Percentiles rank a stretch among this genome's conserved stretches.
phyloP scores from a whole-genome alignment of 768 basidiomycete species.

The Phylloporus sp. region DNA sequence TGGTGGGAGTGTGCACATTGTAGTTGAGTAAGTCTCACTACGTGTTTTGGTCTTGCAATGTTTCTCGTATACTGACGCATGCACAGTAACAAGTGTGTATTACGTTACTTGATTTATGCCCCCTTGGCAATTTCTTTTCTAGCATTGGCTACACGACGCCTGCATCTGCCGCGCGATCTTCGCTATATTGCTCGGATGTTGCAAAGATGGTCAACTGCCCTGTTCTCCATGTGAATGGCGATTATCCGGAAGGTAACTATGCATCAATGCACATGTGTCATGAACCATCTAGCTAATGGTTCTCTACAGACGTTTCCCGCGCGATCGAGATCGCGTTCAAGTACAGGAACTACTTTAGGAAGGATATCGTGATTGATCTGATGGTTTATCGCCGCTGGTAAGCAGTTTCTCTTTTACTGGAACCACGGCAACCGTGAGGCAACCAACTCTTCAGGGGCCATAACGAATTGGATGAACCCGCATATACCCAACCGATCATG shows the following conservation, averaged over 20 bases:
- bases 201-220: constrained; percentile 91
- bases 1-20: constrained; percentile 86
- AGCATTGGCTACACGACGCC: constrained; percentile 94
- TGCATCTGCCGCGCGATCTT: constrained; percentile 77
- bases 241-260: constrained; percentile 70
- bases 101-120: neutral
- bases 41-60: neutral
- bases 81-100: constrained; percentile 54
- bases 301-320: constrained; percentile 63
- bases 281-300: neutral
- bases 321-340: constrained; percentile 87
- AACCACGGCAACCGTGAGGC: neutral
- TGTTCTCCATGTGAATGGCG: constrained; percentile 88
- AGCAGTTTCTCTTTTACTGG: constrained; percentile 13
- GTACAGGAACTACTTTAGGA: constrained; percentile 83
- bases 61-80: neutral
- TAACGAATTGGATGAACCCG: constrained; percentile 85
- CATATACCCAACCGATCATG: constrained; percentile 87
- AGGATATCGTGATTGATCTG: constrained; percentile 87
- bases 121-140: constrained; percentile 6
- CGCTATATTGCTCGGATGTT: constrained; percentile 82
- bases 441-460: constrained; percentile 55
- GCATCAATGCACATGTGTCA: neutral
- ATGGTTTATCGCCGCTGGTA: constrained; percentile 85
- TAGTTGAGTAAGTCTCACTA: constrained; percentile 69